Percentiles rank a stretch among this genome's conserved stretches.
phyloP scores from a whole-genome alignment of 106 monocot genomes.

The Acorus calamus region DNA sequence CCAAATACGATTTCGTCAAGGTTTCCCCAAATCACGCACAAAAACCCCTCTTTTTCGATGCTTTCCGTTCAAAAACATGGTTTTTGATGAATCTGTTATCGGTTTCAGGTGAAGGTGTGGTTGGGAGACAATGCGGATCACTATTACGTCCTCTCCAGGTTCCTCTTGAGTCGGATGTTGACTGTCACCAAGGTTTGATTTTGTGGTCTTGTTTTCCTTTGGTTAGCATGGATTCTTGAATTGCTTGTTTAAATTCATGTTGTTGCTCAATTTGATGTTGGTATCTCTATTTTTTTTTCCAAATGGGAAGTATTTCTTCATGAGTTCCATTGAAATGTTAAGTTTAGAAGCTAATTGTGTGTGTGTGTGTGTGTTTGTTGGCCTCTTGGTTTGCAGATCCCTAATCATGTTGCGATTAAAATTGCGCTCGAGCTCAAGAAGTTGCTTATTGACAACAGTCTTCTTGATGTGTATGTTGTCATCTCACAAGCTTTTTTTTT shows the following conservation, averaged over 20 bases:
- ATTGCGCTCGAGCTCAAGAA: constrained; percentile 98
- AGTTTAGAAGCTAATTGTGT: not conserved
- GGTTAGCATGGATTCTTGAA: not conserved
- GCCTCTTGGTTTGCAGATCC: constrained; percentile 52
- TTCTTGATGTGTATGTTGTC: constrained; percentile 90
- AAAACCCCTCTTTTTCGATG: not conserved
- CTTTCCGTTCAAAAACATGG: too few relatives aligned
- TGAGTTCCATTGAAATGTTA: too few relatives aligned
- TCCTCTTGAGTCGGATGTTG: constrained; percentile 92
- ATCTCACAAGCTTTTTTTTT: not conserved
- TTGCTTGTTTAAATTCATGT: not conserved
- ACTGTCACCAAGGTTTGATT: constrained; percentile 80
- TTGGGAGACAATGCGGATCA: constrained; percentile 96
- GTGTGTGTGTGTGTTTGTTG: not conserved
- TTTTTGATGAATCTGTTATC: not conserved
- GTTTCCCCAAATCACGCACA: constrained; percentile 8
- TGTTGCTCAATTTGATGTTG: not conserved
- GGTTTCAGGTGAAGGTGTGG: constrained; percentile 88
- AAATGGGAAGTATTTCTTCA: too few relatives aligned
- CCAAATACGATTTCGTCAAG: constrained; percentile 99
- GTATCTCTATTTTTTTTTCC: not conserved
- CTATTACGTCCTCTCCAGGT: constrained; percentile 94
- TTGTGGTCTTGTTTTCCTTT: not conserved
- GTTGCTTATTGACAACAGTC: constrained; percentile 97
- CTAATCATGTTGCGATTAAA: constrained; percentile 97